Percentiles rank a stretch among this genome's conserved stretches.
These are phyloP conservation scores for Ophiostoma australiae DNA, from an alignment of 2,329 filamentous ascomycete genomes.

Conservation along the genomic window DNA sequence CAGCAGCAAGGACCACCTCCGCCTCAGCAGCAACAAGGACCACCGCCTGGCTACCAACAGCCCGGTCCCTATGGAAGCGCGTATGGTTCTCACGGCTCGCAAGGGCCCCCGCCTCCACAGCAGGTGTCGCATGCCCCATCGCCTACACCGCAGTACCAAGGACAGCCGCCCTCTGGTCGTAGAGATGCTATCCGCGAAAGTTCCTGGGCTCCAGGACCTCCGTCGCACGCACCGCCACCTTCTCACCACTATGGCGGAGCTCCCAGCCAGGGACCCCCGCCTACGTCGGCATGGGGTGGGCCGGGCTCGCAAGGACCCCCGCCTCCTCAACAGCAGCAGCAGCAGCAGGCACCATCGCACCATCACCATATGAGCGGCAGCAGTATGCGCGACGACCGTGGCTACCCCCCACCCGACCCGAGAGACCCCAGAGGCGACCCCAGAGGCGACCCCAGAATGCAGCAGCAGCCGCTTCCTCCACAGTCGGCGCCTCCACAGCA, in stretches of 20 bases:
- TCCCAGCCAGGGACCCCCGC: constrained; percentile 19
- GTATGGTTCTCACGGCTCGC: constrained; percentile 16
- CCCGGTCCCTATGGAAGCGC: constrained; percentile 10
- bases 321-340: neutral
- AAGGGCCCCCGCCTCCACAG: constrained; percentile 10
- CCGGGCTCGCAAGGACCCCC: constrained; percentile 25
- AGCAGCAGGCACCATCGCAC: constrained; percentile 28
- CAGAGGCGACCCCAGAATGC: constrained; percentile 12
- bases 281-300: constrained; percentile 16
- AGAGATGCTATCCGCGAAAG: constrained; percentile 43
- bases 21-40: constrained; percentile 25
- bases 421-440: neutral
- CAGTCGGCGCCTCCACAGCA: constrained; percentile 27
- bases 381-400: constrained; percentile 25
- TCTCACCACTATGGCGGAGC: constrained; percentile 25
- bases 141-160: constrained; percentile 38
- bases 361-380: constrained; percentile 28
- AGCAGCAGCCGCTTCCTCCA: constrained; percentile 26
- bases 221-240: constrained; percentile 1
- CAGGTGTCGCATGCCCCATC: constrained; percentile 22
- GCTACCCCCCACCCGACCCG: constrained; percentile 23
- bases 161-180: constrained; percentile 42
- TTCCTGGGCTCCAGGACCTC: constrained; percentile 34
- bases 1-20: constrained; percentile 21
- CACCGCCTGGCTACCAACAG: constrained; percentile 25